Base-by-base conservation (phyloP, 1,139 yeast species). In the Wickerhamomyces sp. region DNA sequence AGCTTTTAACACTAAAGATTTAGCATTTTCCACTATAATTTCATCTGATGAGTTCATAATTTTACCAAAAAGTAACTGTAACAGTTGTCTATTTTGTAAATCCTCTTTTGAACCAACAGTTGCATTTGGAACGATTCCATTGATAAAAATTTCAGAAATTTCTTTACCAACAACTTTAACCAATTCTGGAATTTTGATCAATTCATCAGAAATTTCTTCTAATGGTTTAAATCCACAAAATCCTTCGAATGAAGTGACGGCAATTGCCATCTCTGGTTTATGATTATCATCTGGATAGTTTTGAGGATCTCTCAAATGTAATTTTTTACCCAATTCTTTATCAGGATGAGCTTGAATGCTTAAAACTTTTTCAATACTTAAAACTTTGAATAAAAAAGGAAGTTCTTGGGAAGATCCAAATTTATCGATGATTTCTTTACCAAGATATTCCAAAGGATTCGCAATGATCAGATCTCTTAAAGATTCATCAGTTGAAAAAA, bases 261-360 rank as follows among this genome's bases (percentile, higher is more conserved):
- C 98, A 58, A 91, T 78, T 35, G 98, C 97, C 97, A 91, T 93
- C 62, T 91, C 99, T 16, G 99, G 99, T 68, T 91, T 91, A 65
- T 91, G 99, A 68, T 91, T 91, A 58, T 79, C 95, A 63, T 91
- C 99, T 4, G 97, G 98, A 60, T 93, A 91, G 64, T 91, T 85
- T 52, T 79, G 78, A 37, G 98, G 97, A 63, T 91, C 97, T 22
- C 70, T 64, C 12, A 73, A 71, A 56, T 84, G 95, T 53, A 91
- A 70, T 45, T 75, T 75, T 30, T 73, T 78, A 26, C 85, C 99
- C 39, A 91, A 69, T 20, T 68, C 62, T 65, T 91, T 91, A 64
- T 91, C 97, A 20, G 99, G 99, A 56, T 91, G 99, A 15, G 98
- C 97, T 65, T 91, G 99, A 58, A 91, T 89, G 14, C 93, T 80